Percentiles rank a stretch among this genome's conserved stretches.
Conservation (phyloP, 2,329 filamentous ascomycete species). For the Ambrosiella beaveri region DNA sequence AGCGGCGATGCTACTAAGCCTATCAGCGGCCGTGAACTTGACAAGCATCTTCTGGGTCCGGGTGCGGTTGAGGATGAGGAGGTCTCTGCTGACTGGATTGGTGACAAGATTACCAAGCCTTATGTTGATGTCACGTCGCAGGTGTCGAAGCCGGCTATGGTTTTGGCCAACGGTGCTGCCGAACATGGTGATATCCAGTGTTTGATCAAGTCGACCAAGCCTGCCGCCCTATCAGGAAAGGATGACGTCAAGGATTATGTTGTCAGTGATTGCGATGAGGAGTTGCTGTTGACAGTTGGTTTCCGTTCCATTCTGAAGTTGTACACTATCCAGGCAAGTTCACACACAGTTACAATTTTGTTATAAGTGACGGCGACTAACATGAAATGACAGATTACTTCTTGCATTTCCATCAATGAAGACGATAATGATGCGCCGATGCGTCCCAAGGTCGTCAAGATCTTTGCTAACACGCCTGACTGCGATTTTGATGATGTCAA, state of each 20-base stretch:
- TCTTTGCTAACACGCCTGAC: slow-evolving; percentile 79
- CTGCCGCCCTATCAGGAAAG: not conserved
- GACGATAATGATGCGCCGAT: slow-evolving; percentile 48
- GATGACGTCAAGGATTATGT: slow-evolving; percentile 55
- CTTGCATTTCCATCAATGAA: slow-evolving; percentile 33
- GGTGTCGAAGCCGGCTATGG: too few relatives aligned
- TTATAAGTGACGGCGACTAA: slow-evolving; percentile 3
- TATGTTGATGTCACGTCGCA: too few relatives aligned
- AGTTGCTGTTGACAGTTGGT: slow-evolving; percentile 81
- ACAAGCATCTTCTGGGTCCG: too few relatives aligned
- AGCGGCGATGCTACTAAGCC: too few relatives aligned
- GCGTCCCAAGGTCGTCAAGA: slow-evolving; percentile 64
- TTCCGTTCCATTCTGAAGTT: slow-evolving; percentile 81
- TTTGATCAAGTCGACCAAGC: too few relatives aligned
- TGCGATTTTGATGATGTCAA: slow-evolving; percentile 93
- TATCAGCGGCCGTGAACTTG: too few relatives aligned
- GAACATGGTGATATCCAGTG: too few relatives aligned
- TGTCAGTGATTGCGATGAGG: slow-evolving; percentile 92
- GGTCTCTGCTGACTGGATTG: too few relatives aligned
- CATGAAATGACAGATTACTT: slow-evolving; percentile 54
- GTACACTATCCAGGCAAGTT: slow-evolving; percentile 55
- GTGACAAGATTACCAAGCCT: too few relatives aligned
- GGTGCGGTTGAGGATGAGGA: too few relatives aligned
- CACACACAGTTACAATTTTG: slow-evolving; percentile 13
- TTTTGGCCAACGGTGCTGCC: too few relatives aligned